phyloP scores from a whole-genome alignment of 2,329 filamentous ascomycete genomes.

The Colletotrichum sp. region DNA sequence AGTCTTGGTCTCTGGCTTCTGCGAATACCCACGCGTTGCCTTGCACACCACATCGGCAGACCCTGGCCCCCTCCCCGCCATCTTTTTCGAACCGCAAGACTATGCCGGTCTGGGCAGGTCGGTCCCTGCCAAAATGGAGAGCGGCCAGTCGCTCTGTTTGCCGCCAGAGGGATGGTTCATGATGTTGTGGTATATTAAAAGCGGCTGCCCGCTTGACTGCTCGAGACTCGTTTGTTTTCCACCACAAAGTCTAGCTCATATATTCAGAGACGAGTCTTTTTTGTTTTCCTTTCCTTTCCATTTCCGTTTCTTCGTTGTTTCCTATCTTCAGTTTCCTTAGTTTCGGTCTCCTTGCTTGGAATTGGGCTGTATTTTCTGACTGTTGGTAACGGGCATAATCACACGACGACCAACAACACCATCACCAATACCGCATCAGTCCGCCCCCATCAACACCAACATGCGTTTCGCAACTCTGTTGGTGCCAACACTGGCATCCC shows the following conservation, averaged over 20 bases:
- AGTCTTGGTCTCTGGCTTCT: not conserved
- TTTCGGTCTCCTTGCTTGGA: not conserved
- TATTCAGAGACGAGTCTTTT: conserved; percentile 8
- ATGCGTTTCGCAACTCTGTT: conserved; percentile 59
- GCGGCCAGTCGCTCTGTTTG: not conserved
- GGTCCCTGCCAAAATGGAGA: not conserved
- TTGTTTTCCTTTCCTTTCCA: conserved; percentile 19
- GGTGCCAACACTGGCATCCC: conserved; percentile 49
- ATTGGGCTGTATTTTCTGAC: not conserved
- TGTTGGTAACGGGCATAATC: not conserved
- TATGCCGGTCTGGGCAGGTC: not conserved
- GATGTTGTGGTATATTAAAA: conserved; percentile 16
- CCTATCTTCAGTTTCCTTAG: conserved; percentile 6
- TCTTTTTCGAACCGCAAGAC: not conserved
- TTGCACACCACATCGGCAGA: conserved; percentile 7
- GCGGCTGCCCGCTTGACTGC: conserved; percentile 1
- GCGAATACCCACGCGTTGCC: conserved; percentile 13
- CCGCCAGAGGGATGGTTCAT: not conserved
- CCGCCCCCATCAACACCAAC: conserved; percentile 25
- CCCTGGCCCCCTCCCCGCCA: not conserved
- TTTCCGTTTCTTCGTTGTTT: conserved; percentile 17
- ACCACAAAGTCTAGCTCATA: not conserved
- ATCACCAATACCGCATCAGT: not conserved
- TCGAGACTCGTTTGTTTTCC: not conserved
- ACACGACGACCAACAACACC: not conserved